Evolutionary conservation across 2,329 filamentous ascomycete genomes (phyloP).

Genomic region (Colletotrichum chrysophilum): DNA sequence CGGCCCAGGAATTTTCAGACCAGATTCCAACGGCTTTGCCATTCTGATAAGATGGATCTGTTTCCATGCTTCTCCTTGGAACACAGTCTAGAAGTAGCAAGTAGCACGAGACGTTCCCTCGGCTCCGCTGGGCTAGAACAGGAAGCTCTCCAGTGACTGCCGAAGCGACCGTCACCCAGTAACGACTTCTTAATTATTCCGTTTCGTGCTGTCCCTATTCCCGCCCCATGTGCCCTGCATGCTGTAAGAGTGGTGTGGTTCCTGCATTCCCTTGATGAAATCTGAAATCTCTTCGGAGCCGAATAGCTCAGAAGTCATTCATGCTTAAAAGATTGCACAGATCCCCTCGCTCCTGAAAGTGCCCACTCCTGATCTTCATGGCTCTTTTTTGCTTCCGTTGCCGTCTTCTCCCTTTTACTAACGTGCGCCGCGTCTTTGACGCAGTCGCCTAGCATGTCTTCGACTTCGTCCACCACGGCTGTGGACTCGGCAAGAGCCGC

Average conservation of each 20-base stretch:
- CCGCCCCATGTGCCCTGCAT: neutral
- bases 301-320: neutral
- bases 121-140: neutral
- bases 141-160: neutral
- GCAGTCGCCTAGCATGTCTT: neutral
- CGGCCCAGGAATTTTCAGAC: neutral
- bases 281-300: neutral
- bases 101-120: neutral
- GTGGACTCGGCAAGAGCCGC: constrained; percentile 25
- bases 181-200: neutral
- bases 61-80: neutral
- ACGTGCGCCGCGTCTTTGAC: neutral
- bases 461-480: neutral
- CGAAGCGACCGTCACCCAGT: neutral
- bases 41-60: neutral
- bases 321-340: constrained; percentile 1
- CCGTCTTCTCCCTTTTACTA: neutral
- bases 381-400: neutral
- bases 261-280: neutral
- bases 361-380: neutral
- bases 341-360: neutral
- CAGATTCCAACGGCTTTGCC: neutral
- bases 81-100: neutral
- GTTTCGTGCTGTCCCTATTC: neutral
- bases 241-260: neutral